A percentile compares a stretch with the other conserved stretches of the same genome.
phyloP scores from a whole-genome alignment of 192 early-diverging fungal species.

The Backusella luteola region DNA sequence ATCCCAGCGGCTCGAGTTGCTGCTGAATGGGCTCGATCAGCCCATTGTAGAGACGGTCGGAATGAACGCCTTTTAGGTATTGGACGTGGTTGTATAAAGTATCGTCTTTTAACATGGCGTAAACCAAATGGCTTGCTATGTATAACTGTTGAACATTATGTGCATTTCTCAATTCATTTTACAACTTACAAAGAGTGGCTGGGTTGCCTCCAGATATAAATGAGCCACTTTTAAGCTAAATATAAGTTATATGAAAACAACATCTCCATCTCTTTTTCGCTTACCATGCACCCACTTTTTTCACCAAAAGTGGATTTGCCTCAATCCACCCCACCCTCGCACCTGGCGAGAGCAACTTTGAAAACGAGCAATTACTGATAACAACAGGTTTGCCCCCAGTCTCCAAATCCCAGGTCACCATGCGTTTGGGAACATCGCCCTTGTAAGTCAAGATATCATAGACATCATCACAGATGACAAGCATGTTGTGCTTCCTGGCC shows the following conservation, averaged over 20 bases:
- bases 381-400: background rate
- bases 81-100: constrained; percentile 13
- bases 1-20: constrained; percentile 26
- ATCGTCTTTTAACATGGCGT: constrained; percentile 1
- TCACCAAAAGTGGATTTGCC: constrained; percentile 5
- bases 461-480: constrained; percentile 38
- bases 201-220: constrained; percentile 34
- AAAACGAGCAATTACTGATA: constrained; percentile 35
- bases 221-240: constrained; percentile 23
- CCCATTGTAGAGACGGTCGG: constrained; percentile 12
- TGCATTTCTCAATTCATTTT: no score
- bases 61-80: background rate
- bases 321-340: constrained; percentile 33
- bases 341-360: constrained; percentile 33
- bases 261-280: background rate
- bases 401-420: constrained; percentile 27
- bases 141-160: background rate
- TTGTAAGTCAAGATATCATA: constrained; percentile 36
- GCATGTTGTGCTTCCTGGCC: constrained; percentile 22
- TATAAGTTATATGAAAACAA: background rate
- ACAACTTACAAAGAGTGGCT: constrained; percentile 19
- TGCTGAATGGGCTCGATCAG: constrained; percentile 16
- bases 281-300: constrained; percentile 19
- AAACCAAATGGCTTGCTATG: constrained; percentile 14
- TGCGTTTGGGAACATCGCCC: background rate